phyloP scores from a whole-genome alignment of 331 rosid species.

The Acacia concinna region DNA sequence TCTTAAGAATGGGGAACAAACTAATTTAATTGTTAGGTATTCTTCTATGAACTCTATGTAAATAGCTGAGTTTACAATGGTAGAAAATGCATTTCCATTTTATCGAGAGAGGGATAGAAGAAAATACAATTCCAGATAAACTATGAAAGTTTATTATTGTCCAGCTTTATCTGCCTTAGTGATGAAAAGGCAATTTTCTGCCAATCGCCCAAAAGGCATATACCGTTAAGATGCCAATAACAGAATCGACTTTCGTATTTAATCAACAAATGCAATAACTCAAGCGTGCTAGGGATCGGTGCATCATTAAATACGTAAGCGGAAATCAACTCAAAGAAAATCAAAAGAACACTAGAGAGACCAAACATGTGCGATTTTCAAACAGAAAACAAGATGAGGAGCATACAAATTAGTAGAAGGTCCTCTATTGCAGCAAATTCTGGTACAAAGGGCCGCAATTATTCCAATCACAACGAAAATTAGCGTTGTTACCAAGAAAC shows the following conservation, averaged over 20 bases:
- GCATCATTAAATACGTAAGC: not conserved
- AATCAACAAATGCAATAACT: not conserved
- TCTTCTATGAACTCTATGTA: not conserved
- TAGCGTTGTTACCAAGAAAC: conserved; percentile 69
- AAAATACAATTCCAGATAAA: conserved; percentile 17
- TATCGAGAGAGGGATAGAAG: not conserved
- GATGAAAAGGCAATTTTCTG: not conserved
- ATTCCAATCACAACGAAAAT: conserved; percentile 60
- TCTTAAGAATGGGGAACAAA: not conserved
- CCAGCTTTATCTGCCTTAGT: not conserved
- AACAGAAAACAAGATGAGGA: not conserved
- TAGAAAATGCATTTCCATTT: not conserved
- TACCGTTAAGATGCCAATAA: not conserved
- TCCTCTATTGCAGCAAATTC: conserved; percentile 73
- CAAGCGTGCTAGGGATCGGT: not conserved
- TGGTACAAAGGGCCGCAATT: conserved; percentile 68
- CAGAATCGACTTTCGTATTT: not conserved
- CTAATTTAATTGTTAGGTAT: not conserved
- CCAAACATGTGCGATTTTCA: not conserved
- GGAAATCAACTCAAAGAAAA: not conserved
- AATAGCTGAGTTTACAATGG: not conserved
- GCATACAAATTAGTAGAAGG: conserved; percentile 73
- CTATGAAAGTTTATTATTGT: not conserved
- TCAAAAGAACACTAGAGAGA: not conserved
- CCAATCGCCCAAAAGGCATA: not conserved